Evolutionary conservation across 345 rosid genomes (phyloP).

Genomic region (Ricinus communis): DNA sequence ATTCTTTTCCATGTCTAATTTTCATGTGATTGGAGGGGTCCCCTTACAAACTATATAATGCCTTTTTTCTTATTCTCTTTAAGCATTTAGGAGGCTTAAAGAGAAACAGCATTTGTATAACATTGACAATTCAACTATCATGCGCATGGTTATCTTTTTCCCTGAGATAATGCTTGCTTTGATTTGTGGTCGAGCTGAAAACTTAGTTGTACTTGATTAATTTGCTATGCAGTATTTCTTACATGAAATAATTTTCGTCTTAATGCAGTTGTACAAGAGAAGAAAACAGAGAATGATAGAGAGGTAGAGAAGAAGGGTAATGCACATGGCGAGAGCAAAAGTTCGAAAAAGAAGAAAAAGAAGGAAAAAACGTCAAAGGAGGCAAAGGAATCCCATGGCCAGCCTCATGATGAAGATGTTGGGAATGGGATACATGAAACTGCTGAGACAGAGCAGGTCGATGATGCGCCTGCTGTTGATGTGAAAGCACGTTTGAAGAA

Average conservation of each 20-base stretch:
- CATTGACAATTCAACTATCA: neutral
- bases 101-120: neutral
- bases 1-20: neutral
- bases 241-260: neutral
- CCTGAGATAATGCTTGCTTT: neutral
- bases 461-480: slow-evolving; percentile 46
- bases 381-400: slow-evolving; percentile 52
- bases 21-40: neutral
- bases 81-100: neutral
- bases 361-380: slow-evolving; percentile 61
- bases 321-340: slow-evolving; percentile 59
- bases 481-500: slow-evolving; percentile 71
- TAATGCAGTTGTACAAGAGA: neutral
- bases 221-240: neutral
- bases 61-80: neutral
- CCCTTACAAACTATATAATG: neutral
- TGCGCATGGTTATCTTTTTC: neutral
- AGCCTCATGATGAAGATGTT: slow-evolving; percentile 31
- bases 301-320: slow-evolving; percentile 59
- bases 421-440: slow-evolving; percentile 30
- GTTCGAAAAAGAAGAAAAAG: slow-evolving; percentile 70
- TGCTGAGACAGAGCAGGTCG: slow-evolving; percentile 35
- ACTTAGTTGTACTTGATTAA: too few relatives aligned
- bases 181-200: neutral
- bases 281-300: slow-evolving; percentile 10